A percentile compares a stretch with the other conserved stretches of the same genome.
These are phyloP conservation scores for Ambrosiella xylebori DNA, from an alignment of 2,329 filamentous ascomycete genomes.

Conservation along the genomic window DNA sequence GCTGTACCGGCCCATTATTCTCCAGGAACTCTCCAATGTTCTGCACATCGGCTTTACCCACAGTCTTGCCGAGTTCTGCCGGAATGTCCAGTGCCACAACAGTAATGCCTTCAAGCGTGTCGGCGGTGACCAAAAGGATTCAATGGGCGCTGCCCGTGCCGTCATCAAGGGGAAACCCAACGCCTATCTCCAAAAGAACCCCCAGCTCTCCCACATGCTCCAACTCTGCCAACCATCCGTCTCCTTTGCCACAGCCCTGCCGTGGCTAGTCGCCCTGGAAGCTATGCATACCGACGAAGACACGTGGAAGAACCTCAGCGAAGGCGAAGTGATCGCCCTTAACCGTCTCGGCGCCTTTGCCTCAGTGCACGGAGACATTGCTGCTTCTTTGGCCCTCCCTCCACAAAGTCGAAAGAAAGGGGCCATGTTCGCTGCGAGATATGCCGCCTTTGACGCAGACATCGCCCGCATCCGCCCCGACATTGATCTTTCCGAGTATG, in stretches of 20 bases:
- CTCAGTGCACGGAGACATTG: conserved; percentile 25
- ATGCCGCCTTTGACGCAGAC: conserved; percentile 21
- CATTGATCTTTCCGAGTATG: conserved; percentile 25
- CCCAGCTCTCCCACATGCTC: conserved; percentile 25
- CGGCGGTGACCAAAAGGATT: conserved; percentile 20
- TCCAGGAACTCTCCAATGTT: conserved; percentile 30
- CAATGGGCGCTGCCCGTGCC: conserved; percentile 21
- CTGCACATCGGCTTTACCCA: conserved; percentile 27
- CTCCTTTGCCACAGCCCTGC: conserved; percentile 26
- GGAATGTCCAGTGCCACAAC: conserved; percentile 21
- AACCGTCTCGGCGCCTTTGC: conserved; percentile 23
- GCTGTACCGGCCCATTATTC: conserved; percentile 19
- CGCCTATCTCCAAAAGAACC: conserved; percentile 21
- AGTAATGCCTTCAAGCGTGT: conserved; percentile 28
- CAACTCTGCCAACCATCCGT: conserved; percentile 26
- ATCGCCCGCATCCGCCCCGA: conserved; percentile 23
- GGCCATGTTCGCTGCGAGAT: conserved; percentile 21
- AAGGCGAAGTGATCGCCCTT: conserved; percentile 21
- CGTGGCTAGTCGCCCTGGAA: conserved; percentile 26
- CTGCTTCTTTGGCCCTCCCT: conserved; percentile 21
- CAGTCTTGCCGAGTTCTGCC: conserved; percentile 24
- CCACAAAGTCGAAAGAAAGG: conserved; percentile 23
- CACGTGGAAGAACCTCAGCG: conserved; percentile 20
- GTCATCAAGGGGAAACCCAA: conserved; percentile 26
- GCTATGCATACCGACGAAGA: conserved; percentile 21